Conservation (phyloP, 129 eudicot genomes). For the Chrysanthemum lavandulifolium region DNA sequence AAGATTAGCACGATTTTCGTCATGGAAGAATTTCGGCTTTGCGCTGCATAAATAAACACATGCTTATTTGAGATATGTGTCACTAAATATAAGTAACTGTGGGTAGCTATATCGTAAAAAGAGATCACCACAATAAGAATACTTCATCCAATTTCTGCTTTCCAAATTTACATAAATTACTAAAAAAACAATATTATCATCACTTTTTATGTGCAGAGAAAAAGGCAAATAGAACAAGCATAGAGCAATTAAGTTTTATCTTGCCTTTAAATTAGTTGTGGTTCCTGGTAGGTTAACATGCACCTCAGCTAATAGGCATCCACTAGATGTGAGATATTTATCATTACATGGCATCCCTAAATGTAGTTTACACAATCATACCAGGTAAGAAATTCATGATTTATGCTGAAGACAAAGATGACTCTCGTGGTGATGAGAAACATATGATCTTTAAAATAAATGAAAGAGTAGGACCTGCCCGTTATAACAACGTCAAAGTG, state of each 20-base stretch:
- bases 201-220: background rate
- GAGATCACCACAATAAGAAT: background rate
- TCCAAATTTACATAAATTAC: background rate
- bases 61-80: slow-evolving; percentile 17
- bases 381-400: too few relatives aligned
- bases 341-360: too few relatives aligned
- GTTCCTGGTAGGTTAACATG: too few relatives aligned
- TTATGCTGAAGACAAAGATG: too few relatives aligned
- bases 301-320: too few relatives aligned
- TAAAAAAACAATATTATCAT: slow-evolving; percentile 9
- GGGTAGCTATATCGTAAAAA: background rate
- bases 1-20: slow-evolving; percentile 81
- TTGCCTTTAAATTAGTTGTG: too few relatives aligned
- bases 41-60: slow-evolving; percentile 49
- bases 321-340: too few relatives aligned
- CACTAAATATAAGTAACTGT: slow-evolving; percentile 4
- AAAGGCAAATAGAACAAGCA: background rate
- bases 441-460: background rate
- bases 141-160: background rate
- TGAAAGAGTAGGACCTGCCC: slow-evolving; percentile 66
- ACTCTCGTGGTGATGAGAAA: background rate
- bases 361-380: too few relatives aligned
- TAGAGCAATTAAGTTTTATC: background rate
- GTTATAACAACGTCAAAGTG: slow-evolving; percentile 93
- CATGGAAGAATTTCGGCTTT: slow-evolving; percentile 95